A percentile compares a stretch with the other conserved stretches of the same genome.
These are phyloP conservation scores for Mucor irregularis DNA, from an alignment of 371 early-diverging fungal genomes.

Conservation along the genomic window DNA sequence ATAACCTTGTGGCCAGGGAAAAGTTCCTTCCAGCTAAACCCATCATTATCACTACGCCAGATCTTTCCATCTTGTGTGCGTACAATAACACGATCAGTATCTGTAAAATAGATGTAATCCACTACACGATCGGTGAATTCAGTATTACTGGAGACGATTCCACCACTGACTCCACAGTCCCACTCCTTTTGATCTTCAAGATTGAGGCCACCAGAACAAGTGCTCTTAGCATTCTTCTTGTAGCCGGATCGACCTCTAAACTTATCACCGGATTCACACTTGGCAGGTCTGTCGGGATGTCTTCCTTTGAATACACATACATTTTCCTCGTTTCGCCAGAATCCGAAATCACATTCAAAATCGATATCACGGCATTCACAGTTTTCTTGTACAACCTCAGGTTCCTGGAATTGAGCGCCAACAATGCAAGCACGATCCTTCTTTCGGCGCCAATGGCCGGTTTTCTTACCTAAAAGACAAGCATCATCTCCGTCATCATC, in stretches of 20 bases:
- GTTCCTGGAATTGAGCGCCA: constrained; percentile 63
- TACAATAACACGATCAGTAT: constrained; percentile 56
- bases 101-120: constrained; percentile 69
- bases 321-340: constrained; percentile 67
- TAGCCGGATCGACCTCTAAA: constrained; percentile 77
- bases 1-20: constrained; percentile 42
- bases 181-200: constrained; percentile 52
- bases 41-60: constrained; percentile 74
- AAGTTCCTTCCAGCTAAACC: constrained; percentile 66
- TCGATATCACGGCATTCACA: constrained; percentile 76
- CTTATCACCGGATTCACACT: constrained; percentile 53
- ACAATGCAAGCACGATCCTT: constrained; percentile 71
- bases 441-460: constrained; percentile 80
- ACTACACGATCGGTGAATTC: constrained; percentile 51
- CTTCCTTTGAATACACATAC: constrained; percentile 65
- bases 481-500: constrained; percentile 56
- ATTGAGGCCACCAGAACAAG: constrained; percentile 69
- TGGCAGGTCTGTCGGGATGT: constrained; percentile 68
- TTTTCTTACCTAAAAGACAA: constrained; percentile 47
- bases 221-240: constrained; percentile 54
- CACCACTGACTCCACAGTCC: constrained; percentile 40
- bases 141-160: constrained; percentile 28
- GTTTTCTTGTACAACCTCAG: constrained; percentile 42
- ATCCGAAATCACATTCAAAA: constrained; percentile 82
- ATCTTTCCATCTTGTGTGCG: constrained; percentile 60